Conservation (phyloP, 2,329 filamentous ascomycete genomes). For the Penicillium polonicum region DNA sequence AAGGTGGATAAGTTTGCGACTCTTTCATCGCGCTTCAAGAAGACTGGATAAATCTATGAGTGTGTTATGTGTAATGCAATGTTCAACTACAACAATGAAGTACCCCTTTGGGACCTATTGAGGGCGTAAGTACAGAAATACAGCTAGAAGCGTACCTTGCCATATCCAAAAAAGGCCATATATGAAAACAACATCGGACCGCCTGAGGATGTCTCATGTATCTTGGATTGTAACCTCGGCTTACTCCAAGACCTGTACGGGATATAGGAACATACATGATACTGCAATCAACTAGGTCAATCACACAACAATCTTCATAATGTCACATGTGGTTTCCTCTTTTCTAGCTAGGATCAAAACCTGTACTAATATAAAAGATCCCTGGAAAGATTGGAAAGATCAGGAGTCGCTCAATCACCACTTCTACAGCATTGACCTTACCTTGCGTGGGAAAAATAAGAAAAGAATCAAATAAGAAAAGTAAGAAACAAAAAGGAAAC, state of each 20-base stretch:
- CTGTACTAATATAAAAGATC: background rate
- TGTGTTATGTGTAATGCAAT: background rate
- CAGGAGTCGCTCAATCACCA: background rate
- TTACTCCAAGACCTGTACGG: background rate
- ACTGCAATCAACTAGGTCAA: background rate
- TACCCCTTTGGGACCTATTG: background rate
- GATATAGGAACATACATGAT: background rate
- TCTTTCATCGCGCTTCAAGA: constrained; percentile 73
- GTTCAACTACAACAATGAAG: constrained; percentile 2
- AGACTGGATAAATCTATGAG: constrained; percentile 41
- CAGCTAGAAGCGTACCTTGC: background rate
- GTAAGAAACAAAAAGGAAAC: constrained; percentile 9
- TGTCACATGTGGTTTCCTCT: background rate
- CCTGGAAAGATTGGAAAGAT: background rate
- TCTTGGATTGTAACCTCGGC: background rate
- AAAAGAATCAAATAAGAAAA: background rate
- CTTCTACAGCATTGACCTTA: constrained; percentile 10
- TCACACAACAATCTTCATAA: background rate
- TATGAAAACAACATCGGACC: background rate
- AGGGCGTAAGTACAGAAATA: background rate
- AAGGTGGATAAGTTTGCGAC: constrained; percentile 66
- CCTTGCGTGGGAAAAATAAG: constrained; percentile 4
- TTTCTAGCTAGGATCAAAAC: background rate
- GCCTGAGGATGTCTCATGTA: background rate
- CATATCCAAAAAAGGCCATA: background rate